Evolutionary conservation across 306 rosid species (phyloP), one percentile per base, ranked within the genome.

Genomic region (Amphicarpaea edgeworthii): DNA sequence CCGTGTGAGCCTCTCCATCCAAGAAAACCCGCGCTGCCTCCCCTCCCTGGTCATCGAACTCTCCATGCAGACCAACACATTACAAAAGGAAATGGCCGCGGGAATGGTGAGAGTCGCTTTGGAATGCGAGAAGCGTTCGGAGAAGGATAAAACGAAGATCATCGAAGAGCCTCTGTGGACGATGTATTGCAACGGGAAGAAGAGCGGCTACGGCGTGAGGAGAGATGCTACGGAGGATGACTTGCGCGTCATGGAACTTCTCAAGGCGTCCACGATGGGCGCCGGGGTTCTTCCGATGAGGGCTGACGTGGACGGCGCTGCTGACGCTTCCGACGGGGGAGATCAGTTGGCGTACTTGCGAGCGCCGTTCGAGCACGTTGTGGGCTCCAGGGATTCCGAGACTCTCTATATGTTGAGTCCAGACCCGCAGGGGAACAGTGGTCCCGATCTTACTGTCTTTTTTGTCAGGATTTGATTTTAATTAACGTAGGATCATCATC

Each of bases 341-440:
- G 96, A 91, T n/a, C n/a, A n/a, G 51, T 19, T 87, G 72, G 87
- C 91, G 1, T 91, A 88, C 77, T 80, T 93, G 82, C 71, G 96
- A 8, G 91, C 94, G 12, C 85, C 88, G 70, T 93, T 93, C 8
- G 94, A 93, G 5, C 86, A 87, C 3, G 82, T 88, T 0, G 85
- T 90, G 5, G 98, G 97, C 0, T 91, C 94, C 0, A 91, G 70
- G 67, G 98, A 91, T 68, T 93, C 98, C 0, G 91, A 88, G 80
- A 93, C 94, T 4, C 62, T 93, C 7, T 91, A 93, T 46, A 88
- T 93, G 98, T 70, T 91, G 81, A 91, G 93, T 64, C 98, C 98
- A 0, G 96, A 91, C 20, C 43, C n/a, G n/a, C n/a, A 12, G 10
- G 97, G 85, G 0, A 87, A 81, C 47, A 55, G 17, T 57, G 98